phyloP scores from a whole-genome alignment of 345 rosid species.

The Excoecaria agallocha region DNA sequence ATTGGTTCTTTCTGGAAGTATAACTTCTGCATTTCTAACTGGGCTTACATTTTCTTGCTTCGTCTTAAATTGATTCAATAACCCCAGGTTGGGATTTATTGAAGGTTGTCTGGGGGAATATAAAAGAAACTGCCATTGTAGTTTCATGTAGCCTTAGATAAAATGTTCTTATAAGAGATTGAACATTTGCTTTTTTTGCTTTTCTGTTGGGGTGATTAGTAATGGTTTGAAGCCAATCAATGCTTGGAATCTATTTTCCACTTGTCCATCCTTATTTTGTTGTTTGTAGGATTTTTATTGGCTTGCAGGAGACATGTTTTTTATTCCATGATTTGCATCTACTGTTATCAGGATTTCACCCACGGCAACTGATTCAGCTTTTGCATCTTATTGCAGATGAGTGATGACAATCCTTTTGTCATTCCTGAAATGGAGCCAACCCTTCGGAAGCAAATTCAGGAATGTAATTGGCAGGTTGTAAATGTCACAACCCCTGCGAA shows the following conservation, averaged over 20 bases:
- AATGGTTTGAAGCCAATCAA: too few species aligned
- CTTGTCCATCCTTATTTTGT: neutral
- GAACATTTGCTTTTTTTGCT: neutral
- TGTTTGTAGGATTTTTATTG: neutral
- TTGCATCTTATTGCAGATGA: constrained; percentile 49
- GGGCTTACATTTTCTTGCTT: neutral
- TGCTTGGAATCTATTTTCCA: neutral
- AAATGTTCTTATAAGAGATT: neutral
- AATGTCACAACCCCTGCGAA: constrained; percentile 86
- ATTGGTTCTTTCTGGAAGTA: neutral
- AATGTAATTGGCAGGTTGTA: constrained; percentile 84
- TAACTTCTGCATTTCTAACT: neutral
- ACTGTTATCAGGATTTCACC: neutral
- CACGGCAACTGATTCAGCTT: neutral
- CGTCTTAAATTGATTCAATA: neutral
- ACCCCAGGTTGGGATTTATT: neutral
- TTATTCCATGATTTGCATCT: neutral
- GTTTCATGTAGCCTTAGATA: neutral
- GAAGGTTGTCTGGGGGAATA: neutral
- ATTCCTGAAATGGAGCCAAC: constrained; percentile 88
- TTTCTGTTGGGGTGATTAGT: neutral
- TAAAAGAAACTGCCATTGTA: neutral
- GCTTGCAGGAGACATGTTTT: neutral
- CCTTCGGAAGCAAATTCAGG: constrained; percentile 74
- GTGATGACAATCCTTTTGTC: constrained; percentile 73